Evolutionary conservation across 2,329 filamentous ascomycete species (phyloP).

Genomic region (Aureobasidium sp.): DNA sequence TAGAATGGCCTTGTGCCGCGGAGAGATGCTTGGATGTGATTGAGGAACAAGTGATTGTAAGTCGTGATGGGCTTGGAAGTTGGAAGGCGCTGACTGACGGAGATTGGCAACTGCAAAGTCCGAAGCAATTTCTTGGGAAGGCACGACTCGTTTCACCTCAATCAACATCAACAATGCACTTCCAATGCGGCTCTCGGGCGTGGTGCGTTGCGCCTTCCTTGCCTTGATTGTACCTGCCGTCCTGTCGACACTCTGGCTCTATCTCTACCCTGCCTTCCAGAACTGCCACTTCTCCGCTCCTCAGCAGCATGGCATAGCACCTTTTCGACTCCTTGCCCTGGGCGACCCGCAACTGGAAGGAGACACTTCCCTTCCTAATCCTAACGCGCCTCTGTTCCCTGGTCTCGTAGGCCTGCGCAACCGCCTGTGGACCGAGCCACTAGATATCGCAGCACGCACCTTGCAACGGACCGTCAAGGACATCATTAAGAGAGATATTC

Average conservation of each 20-base stretch:
- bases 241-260: constrained; percentile 68
- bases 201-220: constrained; percentile 41
- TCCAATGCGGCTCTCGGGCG: constrained; percentile 45
- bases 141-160: neutral
- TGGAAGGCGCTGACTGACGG: neutral
- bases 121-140: constrained; percentile 6
- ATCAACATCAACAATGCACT: constrained; percentile 2
- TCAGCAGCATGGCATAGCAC: constrained; percentile 41
- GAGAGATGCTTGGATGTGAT: neutral
- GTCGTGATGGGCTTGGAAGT: neutral
- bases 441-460: neutral
- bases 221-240: constrained; percentile 60
- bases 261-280: constrained; percentile 76
- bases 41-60: neutral
- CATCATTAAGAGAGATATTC: constrained; percentile 52
- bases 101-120: constrained; percentile 5
- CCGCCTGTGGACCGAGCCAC: constrained; percentile 12
- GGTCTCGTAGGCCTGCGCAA: constrained; percentile 27
- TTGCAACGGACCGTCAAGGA: constrained; percentile 20
- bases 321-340: constrained; percentile 79
- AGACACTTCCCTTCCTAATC: constrained; percentile 67
- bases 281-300: constrained; percentile 67
- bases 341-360: constrained; percentile 93
- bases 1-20: neutral
- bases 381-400: constrained; percentile 39